phyloP scores from a whole-genome alignment of 352 stramenopile genomes.

The Globisporangium paddicum region DNA sequence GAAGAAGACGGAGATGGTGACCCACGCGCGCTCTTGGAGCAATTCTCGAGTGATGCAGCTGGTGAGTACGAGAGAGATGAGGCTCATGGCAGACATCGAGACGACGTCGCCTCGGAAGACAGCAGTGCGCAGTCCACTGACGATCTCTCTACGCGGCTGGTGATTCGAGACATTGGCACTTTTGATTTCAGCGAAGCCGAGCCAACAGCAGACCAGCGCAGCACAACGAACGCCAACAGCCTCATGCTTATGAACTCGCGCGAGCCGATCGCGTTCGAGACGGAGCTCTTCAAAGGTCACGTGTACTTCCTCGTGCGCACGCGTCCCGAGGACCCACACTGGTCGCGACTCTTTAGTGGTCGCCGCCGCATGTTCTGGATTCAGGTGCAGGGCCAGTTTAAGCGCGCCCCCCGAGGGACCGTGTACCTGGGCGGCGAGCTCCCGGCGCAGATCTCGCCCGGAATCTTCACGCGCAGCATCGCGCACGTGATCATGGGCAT shows the following conservation, averaged over 20 bases:
- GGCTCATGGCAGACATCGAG: not conserved
- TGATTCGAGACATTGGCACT: conserved; percentile 40
- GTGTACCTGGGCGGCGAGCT: conserved; percentile 79
- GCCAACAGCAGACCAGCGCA: not conserved
- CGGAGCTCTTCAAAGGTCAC: conserved; percentile 76
- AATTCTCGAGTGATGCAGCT: not conserved
- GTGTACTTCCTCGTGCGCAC: conserved; percentile 84
- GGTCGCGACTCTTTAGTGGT: conserved; percentile 47
- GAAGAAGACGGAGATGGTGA: not conserved
- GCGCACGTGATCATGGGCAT: conserved; percentile 75
- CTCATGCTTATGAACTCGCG: conserved; percentile 55
- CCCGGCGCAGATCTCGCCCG: conserved; percentile 48
- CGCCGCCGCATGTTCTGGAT: conserved; percentile 86
- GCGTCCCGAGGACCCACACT: conserved; percentile 42
- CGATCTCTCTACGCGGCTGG: conserved; percentile 17
- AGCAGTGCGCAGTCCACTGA: not conserved
- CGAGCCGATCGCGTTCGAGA: conserved; percentile 74
- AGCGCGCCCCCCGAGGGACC: conserved; percentile 38
- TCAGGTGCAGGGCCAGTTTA: conserved; percentile 84
- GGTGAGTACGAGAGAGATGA: not conserved
- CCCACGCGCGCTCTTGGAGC: conserved; percentile 10
- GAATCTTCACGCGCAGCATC: conserved; percentile 74
- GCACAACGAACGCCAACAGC: not conserved
- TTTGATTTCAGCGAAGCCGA: not conserved
- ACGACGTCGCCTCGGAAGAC: not conserved